Percentiles rank a stretch among this genome's conserved stretches.
These are phyloP conservation scores for button mushroom (Agaricus bisporus) DNA, from an alignment of 768 basidiomycete genomes.

Conservation along the genomic window DNA sequence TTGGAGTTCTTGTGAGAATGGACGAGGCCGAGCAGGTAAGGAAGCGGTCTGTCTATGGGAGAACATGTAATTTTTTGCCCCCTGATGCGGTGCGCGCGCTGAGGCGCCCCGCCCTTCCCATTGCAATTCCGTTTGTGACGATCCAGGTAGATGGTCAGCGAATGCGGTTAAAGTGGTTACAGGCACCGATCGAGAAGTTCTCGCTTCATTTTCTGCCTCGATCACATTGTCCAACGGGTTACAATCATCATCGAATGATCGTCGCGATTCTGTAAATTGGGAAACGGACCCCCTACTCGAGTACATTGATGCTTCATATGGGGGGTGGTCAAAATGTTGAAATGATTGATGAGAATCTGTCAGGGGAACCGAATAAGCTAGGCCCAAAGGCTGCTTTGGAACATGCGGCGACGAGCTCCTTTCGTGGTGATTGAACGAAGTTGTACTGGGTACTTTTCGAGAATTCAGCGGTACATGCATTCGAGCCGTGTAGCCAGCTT, in stretches of 20 bases:
- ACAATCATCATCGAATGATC: conserved; percentile 24
- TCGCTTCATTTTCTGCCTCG: conserved; percentile 25
- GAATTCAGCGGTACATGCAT: conserved; percentile 20
- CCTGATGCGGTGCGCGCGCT: conserved; percentile 11
- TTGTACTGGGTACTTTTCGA: conserved; percentile 22
- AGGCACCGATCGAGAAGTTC: conserved; percentile 18
- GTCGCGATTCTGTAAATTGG: conserved; percentile 9
- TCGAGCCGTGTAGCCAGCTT: conserved; percentile 55
- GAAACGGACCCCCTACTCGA: not conserved
- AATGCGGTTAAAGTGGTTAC: conserved; percentile 11
- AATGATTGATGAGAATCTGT: conserved; percentile 16
- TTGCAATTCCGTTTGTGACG: conserved; percentile 3
- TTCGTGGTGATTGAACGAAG: conserved; percentile 18
- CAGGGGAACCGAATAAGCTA: conserved; percentile 10
- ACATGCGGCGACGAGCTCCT: conserved; percentile 2
- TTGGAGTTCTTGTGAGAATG: conserved; percentile 3
- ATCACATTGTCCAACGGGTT: conserved; percentile 35
- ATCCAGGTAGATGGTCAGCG: not conserved
- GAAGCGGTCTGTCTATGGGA: conserved; percentile 11
- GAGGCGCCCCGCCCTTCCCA: conserved; percentile 7
- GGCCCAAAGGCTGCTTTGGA: conserved; percentile 12
- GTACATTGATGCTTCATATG: not conserved
- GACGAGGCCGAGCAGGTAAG: conserved; percentile 9
- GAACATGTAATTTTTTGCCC: not conserved
- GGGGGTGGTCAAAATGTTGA: conserved; percentile 16